Evolutionary conservation across 345 rosid genomes (phyloP), one percentile per base, ranked within the genome.

Genomic region (Melaleuca alternifolia): DNA sequence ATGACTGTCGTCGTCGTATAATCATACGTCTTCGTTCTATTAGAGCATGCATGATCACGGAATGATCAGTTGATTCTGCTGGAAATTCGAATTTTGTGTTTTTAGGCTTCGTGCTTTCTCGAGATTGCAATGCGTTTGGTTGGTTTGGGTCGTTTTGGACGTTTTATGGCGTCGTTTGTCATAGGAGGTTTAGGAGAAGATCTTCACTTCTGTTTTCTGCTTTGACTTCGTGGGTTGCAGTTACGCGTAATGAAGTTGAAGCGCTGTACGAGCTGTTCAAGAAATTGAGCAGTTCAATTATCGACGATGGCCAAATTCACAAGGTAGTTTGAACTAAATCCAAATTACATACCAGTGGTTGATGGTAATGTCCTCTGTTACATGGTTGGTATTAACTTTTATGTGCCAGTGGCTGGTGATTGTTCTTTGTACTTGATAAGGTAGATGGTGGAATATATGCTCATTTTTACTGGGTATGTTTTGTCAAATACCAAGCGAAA

Each of bases 271-370:
- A 93, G 92, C 91, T 96, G 24, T 96, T 90, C 88, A 92, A 93
- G 95, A 93, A 91, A 88, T 57, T 95, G 84, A 94, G 98, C 71
- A 91, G 91, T 88, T 95, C 95, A 3, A 91, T 96, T 57, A 90
- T 94, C 54, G 91, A 93, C 79, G 98, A 94, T 41, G 95, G 95
- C n/a, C 89, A 93, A 86, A 94, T 95, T 86, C 97, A 95, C 89
- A 96, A 96, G 96, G 98, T 96, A 85, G 23, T 65, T 65, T 65
- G 3, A 65, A 65, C 77, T 8, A 0, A 65, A 65, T 33, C 46
- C 77, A 65, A 65, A 33, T 33, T 16, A 65, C 77, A 33, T 65
- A 15, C 24, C 46, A 1, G 77, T 1, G 24, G 46, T 33, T 65
- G 77, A 65, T 15, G 24, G 77, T 30, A 8, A 16, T 16, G 16